A percentile compares a stretch with the other conserved stretches of the same genome.
These are phyloP conservation scores for Saccharomyces hybrid DNA, from an alignment of 1,139 yeast species.

Conservation along the genomic window DNA sequence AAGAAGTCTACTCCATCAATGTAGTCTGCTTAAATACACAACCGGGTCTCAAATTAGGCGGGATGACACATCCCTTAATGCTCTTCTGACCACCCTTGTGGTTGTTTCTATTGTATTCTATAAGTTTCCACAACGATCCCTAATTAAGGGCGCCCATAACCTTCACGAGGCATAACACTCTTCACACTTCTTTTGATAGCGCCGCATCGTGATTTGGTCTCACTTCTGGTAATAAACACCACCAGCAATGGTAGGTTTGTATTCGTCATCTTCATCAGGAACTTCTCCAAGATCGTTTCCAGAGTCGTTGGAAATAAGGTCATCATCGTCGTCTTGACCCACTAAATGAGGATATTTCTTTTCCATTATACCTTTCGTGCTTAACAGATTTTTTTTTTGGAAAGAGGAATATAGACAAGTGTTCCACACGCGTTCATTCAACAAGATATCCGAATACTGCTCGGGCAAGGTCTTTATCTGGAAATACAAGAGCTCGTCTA, in stretches of 20 bases:
- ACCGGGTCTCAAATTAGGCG: background rate
- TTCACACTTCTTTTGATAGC: background rate
- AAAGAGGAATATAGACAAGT: conserved; percentile 11
- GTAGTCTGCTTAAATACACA: background rate
- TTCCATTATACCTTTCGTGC: conserved; percentile 7
- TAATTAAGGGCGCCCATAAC: background rate
- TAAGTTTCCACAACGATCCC: background rate
- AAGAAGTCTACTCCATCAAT: background rate
- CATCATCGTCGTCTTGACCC: background rate
- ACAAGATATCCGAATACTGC: conserved; percentile 35
- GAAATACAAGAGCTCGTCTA: conserved; percentile 27
- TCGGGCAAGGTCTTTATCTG: conserved; percentile 35
- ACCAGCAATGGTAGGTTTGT: conserved; percentile 18
- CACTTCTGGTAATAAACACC: conserved; percentile 13
- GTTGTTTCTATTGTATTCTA: background rate
- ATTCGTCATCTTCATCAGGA: conserved; percentile 13
- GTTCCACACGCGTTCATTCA: conserved; percentile 21
- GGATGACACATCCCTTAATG: background rate
- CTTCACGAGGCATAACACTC: background rate
- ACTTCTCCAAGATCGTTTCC: background rate
- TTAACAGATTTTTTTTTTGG: conserved; percentile 7
- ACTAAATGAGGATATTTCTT: conserved; percentile 4
- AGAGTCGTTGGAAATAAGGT: background rate
- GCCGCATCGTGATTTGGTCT: background rate
- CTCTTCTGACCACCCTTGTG: background rate